phyloP scores from a whole-genome alignment of 495 filamentous ascomycete species.

The Penicillium longicatenatum region DNA sequence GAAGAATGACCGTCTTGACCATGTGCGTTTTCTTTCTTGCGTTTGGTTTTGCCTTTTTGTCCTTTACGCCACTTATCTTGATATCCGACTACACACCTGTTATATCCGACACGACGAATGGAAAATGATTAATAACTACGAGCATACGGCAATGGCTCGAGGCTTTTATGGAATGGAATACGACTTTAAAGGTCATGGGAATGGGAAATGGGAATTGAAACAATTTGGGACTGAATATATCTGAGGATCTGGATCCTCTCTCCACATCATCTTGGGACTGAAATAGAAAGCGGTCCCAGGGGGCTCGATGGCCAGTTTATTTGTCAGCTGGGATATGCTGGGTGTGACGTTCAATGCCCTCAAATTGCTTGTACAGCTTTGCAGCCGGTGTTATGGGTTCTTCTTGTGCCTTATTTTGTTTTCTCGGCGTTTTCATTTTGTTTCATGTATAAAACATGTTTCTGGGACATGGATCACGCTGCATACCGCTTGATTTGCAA shows the following conservation, averaged over 20 bases:
- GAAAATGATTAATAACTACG: constrained; percentile 37
- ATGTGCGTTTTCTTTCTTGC: constrained; percentile 7
- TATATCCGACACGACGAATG: constrained; percentile 32
- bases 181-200: constrained; percentile 12
- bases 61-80: constrained; percentile 14
- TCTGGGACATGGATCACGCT: not conserved
- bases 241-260: constrained; percentile 20
- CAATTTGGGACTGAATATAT: constrained; percentile 29
- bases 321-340: constrained; percentile 2
- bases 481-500: not conserved
- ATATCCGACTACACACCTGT: constrained; percentile 20
- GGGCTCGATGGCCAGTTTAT: not conserved
- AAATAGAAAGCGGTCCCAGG: not conserved
- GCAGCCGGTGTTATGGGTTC: constrained; percentile 16
- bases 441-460: constrained; percentile 26
- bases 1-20: constrained; percentile 33
- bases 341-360: constrained; percentile 7
- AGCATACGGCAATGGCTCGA: constrained; percentile 20
- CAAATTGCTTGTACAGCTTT: constrained; percentile 14
- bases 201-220: constrained; percentile 19
- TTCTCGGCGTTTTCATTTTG: constrained; percentile 15
- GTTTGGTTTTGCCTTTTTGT: constrained; percentile 21
- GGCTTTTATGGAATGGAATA: constrained; percentile 21
- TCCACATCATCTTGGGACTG: constrained; percentile 1
- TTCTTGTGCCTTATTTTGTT: constrained; percentile 4